Evolutionary conservation across 2,329 filamentous ascomycete genomes (phyloP).

Genomic region (Beauveria rudraprayagi): DNA sequence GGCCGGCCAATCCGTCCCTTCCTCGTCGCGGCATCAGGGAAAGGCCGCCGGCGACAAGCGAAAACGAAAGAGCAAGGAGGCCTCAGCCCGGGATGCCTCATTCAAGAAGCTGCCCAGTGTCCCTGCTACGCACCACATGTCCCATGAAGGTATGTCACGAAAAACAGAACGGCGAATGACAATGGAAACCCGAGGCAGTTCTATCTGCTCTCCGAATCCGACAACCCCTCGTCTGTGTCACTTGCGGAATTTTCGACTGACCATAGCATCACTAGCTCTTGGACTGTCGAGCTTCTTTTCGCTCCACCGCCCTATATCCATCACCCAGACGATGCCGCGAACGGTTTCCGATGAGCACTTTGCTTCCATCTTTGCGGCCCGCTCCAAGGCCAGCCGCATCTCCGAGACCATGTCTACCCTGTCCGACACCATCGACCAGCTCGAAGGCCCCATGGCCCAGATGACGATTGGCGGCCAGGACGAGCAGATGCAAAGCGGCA

Average conservation of each 20-base stretch:
- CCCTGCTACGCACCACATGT: slow-evolving; percentile 65
- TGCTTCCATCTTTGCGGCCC: slow-evolving; percentile 69
- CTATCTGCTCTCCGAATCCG: neutral
- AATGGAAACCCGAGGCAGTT: neutral
- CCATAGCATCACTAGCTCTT: slow-evolving; percentile 53
- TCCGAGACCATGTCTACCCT: slow-evolving; percentile 61
- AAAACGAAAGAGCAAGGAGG: slow-evolving; percentile 51
- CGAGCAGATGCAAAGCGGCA: slow-evolving; percentile 36
- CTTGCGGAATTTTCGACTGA: slow-evolving; percentile 11
- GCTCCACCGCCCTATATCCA: slow-evolving; percentile 85
- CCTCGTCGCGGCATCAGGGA: slow-evolving; percentile 36
- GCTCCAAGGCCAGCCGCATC: slow-evolving; percentile 42
- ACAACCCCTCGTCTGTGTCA: neutral
- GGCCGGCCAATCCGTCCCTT: slow-evolving; percentile 40
- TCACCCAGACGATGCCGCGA: slow-evolving; percentile 72
- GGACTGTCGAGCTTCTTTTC: slow-evolving; percentile 91
- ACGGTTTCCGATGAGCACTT: slow-evolving; percentile 67
- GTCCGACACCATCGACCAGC: slow-evolving; percentile 48
- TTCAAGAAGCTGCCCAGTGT: slow-evolving; percentile 61
- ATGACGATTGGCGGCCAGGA: slow-evolving; percentile 38
- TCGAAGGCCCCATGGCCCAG: slow-evolving; percentile 50
- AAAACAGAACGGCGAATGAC: neutral
- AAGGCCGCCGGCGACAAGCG: slow-evolving; percentile 43
- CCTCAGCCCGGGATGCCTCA: slow-evolving; percentile 34
- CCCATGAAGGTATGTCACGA: slow-evolving; percentile 49